These are phyloP conservation scores for Acaromyces ingoldii DNA, from an alignment of 1,284 basidiomycete genomes.

Conservation along the genomic window DNA sequence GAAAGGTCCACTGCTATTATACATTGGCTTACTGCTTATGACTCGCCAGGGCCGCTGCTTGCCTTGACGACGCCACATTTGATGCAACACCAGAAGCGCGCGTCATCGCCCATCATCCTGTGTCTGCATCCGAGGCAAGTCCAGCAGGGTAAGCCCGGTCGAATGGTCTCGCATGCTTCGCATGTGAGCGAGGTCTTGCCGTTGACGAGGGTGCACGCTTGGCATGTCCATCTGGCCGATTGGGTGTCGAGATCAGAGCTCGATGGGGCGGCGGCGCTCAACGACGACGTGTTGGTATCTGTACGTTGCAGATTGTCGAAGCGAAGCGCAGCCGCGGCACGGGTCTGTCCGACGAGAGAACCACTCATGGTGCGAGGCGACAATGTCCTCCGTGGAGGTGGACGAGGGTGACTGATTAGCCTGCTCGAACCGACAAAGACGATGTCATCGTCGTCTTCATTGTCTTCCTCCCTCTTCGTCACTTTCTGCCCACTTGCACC, in stretches of 20 bases:
- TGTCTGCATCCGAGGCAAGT: conserved; percentile 2
- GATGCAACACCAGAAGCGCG: conserved; percentile 4
- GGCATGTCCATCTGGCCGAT: conserved; percentile 4
- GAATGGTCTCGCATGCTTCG: neutral
- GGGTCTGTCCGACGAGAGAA: neutral
- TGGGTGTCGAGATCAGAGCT: neutral
- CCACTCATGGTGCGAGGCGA: neutral
- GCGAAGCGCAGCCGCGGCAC: neutral
- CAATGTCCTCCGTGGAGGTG: neutral
- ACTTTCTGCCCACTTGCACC: too few relatives aligned
- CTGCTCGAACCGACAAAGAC: neutral
- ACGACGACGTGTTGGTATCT: neutral
- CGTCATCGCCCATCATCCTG: conserved; percentile 5
- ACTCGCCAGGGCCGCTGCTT: too few relatives aligned
- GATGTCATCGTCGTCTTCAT: neutral
- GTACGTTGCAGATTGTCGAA: neutral
- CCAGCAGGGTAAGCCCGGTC: conserved; percentile 8
- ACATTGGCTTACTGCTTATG: too few relatives aligned
- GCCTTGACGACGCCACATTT: conserved; percentile 4
- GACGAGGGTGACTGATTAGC: neutral
- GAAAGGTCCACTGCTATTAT: too few relatives aligned
- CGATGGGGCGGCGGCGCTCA: neutral
- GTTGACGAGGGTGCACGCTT: conserved; percentile 10
- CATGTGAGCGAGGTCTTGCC: neutral
- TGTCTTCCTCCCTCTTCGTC: neutral